A percentile compares a stretch with the other conserved stretches of the same genome.
phyloP scores from a whole-genome alignment of 2,329 filamentous ascomycete species.

The Colletotrichum kahawae region DNA sequence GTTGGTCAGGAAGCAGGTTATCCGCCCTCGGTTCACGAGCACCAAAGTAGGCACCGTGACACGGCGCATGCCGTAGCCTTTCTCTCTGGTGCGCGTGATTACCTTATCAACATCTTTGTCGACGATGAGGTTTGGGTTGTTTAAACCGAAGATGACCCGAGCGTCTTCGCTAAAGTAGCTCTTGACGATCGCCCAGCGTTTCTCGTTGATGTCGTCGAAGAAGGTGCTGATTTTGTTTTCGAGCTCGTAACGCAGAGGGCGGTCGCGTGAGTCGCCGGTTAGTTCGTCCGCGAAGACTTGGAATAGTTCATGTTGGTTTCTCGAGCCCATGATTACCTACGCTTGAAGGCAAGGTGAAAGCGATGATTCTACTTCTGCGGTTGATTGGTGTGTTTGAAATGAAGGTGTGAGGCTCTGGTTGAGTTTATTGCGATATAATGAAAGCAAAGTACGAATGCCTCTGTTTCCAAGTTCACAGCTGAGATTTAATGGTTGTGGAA shows the following conservation, averaged over 20 bases:
- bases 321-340: background rate
- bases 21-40: background rate
- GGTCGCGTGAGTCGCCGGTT: background rate
- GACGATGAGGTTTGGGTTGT: background rate
- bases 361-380: fast-evolving
- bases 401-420: fast-evolving
- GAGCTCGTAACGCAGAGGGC: background rate
- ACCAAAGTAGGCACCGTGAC: background rate
- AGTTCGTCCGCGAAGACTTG: background rate
- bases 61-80: background rate
- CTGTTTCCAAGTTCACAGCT: background rate
- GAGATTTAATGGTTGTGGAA: too few relatives aligned
- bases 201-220: background rate
- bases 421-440: fast-evolving
- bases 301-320: background rate
- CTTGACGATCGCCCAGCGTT: background rate
- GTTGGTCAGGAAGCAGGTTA: background rate
- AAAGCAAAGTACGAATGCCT: background rate
- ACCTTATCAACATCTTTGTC: background rate
- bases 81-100: background rate
- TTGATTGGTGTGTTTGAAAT: background rate
- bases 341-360: background rate
- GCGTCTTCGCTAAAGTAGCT: background rate
- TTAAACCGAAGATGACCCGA: background rate
- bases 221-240: background rate